Base-by-base conservation (phyloP, 495 filamentous ascomycete species). In the Amniculicola lignicola region DNA sequence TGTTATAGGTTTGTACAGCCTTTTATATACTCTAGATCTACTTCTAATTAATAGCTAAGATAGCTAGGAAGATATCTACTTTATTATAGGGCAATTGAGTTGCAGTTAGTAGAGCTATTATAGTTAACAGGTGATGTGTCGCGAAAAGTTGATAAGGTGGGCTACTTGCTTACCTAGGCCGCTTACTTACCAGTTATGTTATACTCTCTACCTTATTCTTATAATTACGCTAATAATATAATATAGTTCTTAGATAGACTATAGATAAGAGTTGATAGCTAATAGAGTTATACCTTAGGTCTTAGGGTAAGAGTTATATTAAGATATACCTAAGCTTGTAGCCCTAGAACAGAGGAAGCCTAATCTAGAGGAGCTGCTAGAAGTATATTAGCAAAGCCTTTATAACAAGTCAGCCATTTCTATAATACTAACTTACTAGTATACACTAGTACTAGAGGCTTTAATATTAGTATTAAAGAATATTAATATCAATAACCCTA, bases 61-160 rank as follows among this genome's bases (percentile, higher is more conserved):
- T 65, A 57, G 42, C n/a, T 39, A n/a, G n/a, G n/a, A n/a, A 44
- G 25, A 22, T 22, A 25, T 44, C 6, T 44, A 16, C 25, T 44
- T 15, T 22, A 44, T 44, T 22, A 6, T 7, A 4, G 25, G 25
- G 25, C 41, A 4, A 44, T 22, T 22, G 41, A 24, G 25, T 22
- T 22, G 6, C 6, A 15, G 21, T 22, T 22, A 15, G 21, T 15
- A 7, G 25, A 44, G 25, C 41, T 23, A 44, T 15, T 3, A 6
- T 11, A 22, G 18, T 23, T 44, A 25, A 44, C 25, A 6, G 3
- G 21, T 21, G 19, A 44, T 25, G 19, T 15, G 16, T 44, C 25
- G 21, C 14, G 41, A 22, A 44, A 15, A 22, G 16, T 22, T 25
- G 21, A 44, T 7, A 44, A n/a, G n/a, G n/a, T n/a, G n/a, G n/a